Evolutionary conservation across 352 stramenopile genomes (phyloP), one percentile per base, ranked within the genome.

Genomic region (Chrysophaeum taylorii): DNA sequence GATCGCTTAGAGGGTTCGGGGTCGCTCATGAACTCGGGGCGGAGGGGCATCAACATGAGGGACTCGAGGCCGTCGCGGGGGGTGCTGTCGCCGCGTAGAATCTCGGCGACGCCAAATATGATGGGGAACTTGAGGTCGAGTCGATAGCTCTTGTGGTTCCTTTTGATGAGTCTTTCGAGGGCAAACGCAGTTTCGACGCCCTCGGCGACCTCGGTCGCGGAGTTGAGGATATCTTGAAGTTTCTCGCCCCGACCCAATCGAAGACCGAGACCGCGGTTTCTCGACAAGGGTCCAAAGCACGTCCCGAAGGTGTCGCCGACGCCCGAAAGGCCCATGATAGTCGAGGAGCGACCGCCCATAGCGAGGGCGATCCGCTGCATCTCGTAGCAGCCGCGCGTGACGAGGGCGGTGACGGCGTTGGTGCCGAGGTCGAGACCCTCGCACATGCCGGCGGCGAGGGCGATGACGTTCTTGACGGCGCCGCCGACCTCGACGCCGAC

Each of bases 381-480:
- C 85, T 98, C 93, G 5, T 90, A 85, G 67, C 89, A 97, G 64
- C 92, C 94, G 68, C 93, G 86, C 16, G 93, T 98, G 25, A 98
- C 92, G 68, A 96, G 90, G 12, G 88, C 91, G 23, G 92, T 91
- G 75, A 96, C 89, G 36, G 92, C 95, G 74, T 98, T 98, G 64
- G 94, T 96, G 50, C 92, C 93, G 39, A 97, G 87, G 61, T 92
- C 94, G 0, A 97, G 82, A 36, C 94, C 94, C 80, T 98, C 92
- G 74, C 94, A 94, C 91, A 98, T 97, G 36, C 93, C 94, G 39
- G 92, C 92, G 42, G 91, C 94, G 48, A 98, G 89, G 14, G 94
- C 94, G 77, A 98, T 90, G 0, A 96, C 92, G 79, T 98, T 98
- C 80, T 98, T 98, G 48, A 98, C 86, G 18, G 93, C 93, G 9